These are phyloP conservation scores for Saturnispora bothae DNA, from an alignment of 805 yeast species.

Conservation along the genomic window DNA sequence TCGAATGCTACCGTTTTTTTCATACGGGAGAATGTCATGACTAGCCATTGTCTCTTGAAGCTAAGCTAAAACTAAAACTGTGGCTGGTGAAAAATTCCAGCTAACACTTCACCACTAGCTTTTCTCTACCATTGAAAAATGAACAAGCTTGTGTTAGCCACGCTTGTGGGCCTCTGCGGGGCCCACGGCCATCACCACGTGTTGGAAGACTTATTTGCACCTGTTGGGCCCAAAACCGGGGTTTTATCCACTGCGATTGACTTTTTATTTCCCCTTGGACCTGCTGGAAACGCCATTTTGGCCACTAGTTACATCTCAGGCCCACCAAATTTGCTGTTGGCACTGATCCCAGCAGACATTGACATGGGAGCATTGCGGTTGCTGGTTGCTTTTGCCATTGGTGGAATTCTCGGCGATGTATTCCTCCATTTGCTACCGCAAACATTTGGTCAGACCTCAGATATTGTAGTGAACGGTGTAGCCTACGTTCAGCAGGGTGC, in stretches of 20 bases:
- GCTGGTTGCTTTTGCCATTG: constrained; percentile 63
- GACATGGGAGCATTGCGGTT: constrained; percentile 39
- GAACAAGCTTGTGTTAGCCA: too few relatives aligned
- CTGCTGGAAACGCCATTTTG: constrained; percentile 50
- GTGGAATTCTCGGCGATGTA: constrained; percentile 67
- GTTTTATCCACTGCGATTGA: too few relatives aligned
- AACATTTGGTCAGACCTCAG: constrained; percentile 44
- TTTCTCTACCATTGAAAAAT: too few relatives aligned
- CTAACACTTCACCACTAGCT: too few relatives aligned
- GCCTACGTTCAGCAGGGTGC: constrained; percentile 38
- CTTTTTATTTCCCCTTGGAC: constrained; percentile 39
- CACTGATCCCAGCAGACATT: constrained; percentile 46
- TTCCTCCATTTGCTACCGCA: constrained; percentile 66
- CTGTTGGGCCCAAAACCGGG: too few relatives aligned
- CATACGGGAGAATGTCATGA: constrained; percentile 5
- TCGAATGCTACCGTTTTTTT: constrained; percentile 4
- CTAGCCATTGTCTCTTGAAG: constrained; percentile 2
- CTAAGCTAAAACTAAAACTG: background rate
- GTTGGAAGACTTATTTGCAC: too few relatives aligned
- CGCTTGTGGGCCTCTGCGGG: too few relatives aligned
- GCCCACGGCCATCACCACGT: too few relatives aligned
- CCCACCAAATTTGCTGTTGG: constrained; percentile 49
- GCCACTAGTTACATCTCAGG: constrained; percentile 59
- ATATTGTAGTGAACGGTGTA: constrained; percentile 19
- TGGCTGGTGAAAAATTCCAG: too few relatives aligned